These are phyloP conservation scores for Didymella sp. DNA, from an alignment of 2,329 filamentous ascomycete genomes.

Conservation along the genomic window DNA sequence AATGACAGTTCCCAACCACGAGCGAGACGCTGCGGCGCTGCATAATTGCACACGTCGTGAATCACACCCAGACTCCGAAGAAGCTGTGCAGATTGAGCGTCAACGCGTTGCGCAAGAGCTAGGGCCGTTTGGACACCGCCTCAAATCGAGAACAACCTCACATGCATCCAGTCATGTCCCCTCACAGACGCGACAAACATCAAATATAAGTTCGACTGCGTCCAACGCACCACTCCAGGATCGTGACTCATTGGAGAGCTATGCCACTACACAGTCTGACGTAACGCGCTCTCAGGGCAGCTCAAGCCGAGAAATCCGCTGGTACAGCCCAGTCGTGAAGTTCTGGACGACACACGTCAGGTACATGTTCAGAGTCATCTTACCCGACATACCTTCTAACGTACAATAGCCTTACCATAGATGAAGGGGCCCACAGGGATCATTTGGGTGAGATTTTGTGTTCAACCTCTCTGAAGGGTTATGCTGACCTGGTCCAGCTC, in stretches of 20 bases:
- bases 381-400: not conserved
- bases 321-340: slow-evolving; percentile 48
- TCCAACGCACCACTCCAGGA: slow-evolving; percentile 14
- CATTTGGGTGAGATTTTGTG: slow-evolving; percentile 59
- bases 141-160: not conserved
- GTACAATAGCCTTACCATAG: slow-evolving; percentile 53
- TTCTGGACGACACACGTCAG: slow-evolving; percentile 61
- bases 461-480: not conserved
- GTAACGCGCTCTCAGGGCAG: not conserved
- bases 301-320: slow-evolving; percentile 26
- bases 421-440: slow-evolving; percentile 60
- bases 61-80: slow-evolving; percentile 30
- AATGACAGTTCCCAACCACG: slow-evolving; percentile 12
- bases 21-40: slow-evolving; percentile 23
- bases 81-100: slow-evolving; percentile 27
- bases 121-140: slow-evolving; percentile 8
- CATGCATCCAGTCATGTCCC: not conserved
- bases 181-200: slow-evolving; percentile 16
- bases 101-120: slow-evolving; percentile 29
- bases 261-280: slow-evolving; percentile 15
- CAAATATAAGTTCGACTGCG: not conserved
- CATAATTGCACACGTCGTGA: slow-evolving; percentile 15
- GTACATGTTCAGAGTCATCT: not conserved
- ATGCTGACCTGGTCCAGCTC: slow-evolving; percentile 57
- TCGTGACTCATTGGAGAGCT: slow-evolving; percentile 7